A percentile compares a stretch with the other conserved stretches of the same genome.
These are phyloP conservation scores for Chamaecyparis obtusa DNA, from an alignment of 75 land plant species.

Conservation along the genomic window DNA sequence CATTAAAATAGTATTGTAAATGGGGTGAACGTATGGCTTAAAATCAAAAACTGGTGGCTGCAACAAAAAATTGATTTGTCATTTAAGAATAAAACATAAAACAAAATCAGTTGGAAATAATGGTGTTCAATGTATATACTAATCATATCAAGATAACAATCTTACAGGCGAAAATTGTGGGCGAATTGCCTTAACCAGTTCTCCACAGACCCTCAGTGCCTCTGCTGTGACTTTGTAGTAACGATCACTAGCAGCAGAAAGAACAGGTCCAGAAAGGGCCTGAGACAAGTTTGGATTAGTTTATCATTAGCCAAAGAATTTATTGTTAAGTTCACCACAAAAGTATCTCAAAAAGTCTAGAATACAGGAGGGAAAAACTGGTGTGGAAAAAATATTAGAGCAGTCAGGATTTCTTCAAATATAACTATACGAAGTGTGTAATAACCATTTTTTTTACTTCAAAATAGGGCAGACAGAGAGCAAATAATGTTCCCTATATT, in stretches of 20 bases:
- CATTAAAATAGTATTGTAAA: slow-evolving; percentile 81
- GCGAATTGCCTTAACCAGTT: slow-evolving; percentile 89
- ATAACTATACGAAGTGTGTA: not conserved
- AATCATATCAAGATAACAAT: not conserved
- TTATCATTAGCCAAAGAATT: not conserved
- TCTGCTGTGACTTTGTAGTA: slow-evolving; percentile 99
- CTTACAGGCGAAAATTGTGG: slow-evolving; percentile 59
- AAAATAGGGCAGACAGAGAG: not conserved
- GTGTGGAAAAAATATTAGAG: not conserved
- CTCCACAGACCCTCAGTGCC: slow-evolving; percentile 96
- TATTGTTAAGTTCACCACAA: not conserved
- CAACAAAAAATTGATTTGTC: slow-evolving; percentile 13
- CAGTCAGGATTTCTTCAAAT: not conserved
- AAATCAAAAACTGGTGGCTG: slow-evolving; percentile 73
- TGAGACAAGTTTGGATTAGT: slow-evolving; percentile 21
- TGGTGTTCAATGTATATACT: not conserved
- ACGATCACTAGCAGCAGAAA: slow-evolving; percentile 88
- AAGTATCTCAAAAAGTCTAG: not conserved
- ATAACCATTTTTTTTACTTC: not conserved
- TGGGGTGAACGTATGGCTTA: slow-evolving; percentile 76
- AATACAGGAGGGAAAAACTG: not conserved
- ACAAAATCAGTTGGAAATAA: not conserved
- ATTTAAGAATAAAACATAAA: not conserved
- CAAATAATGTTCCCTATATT: not conserved
- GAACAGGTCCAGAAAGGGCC: slow-evolving; percentile 79